A percentile compares a stretch with the other conserved stretches of the same genome.
These are phyloP conservation scores for Paracoccidioides brasiliensis DNA, from an alignment of 2,329 filamentous ascomycete genomes.

Conservation along the genomic window DNA sequence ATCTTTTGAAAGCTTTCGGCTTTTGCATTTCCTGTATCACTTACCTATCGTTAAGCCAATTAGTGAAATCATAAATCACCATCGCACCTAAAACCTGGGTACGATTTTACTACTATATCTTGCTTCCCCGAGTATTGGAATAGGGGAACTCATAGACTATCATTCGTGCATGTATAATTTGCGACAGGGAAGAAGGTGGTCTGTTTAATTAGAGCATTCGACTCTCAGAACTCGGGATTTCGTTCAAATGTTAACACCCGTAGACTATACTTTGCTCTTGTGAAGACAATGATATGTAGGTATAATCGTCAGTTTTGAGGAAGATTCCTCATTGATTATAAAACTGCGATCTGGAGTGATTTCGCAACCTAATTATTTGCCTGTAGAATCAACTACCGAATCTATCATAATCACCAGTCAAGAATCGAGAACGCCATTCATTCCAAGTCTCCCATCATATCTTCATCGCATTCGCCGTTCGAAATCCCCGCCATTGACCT, in stretches of 20 bases:
- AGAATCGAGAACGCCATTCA: background rate
- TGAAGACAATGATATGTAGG: too few relatives aligned
- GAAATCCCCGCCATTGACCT: constrained; percentile 3
- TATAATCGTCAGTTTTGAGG: background rate
- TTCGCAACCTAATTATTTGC: background rate
- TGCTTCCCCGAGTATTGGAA: too few relatives aligned
- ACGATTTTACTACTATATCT: too few relatives aligned
- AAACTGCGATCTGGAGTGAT: background rate
- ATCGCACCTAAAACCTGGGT: background rate
- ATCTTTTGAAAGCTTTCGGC: background rate
- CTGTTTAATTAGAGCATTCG: too few relatives aligned
- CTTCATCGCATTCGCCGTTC: constrained; percentile 22
- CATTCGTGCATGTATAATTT: too few relatives aligned
- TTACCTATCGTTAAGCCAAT: background rate
- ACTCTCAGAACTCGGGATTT: too few relatives aligned
- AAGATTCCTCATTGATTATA: background rate
- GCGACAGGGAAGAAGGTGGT: too few relatives aligned
- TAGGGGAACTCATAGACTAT: too few relatives aligned
- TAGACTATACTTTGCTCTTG: too few relatives aligned
- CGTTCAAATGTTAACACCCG: too few relatives aligned
- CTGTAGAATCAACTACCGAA: background rate
- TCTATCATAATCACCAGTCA: background rate
- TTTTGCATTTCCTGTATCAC: background rate
- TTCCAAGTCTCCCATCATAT: constrained; percentile 27
- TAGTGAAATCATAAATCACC: background rate